Conservation (phyloP, 306 rosid genomes). For the Lathyrus oleraceus region DNA sequence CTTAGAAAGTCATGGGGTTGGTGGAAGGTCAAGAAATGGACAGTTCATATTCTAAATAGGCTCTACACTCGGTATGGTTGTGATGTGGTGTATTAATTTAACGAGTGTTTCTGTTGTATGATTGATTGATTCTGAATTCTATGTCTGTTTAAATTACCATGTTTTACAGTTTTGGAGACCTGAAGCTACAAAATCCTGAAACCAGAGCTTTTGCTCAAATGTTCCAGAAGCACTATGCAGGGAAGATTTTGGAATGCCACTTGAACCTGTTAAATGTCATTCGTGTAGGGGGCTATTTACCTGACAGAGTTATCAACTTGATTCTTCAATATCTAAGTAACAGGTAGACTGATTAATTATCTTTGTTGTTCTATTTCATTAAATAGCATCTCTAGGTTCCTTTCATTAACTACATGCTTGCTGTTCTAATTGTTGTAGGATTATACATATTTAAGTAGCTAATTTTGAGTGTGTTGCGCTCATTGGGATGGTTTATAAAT, state of each 20-base stretch:
- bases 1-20: conserved; percentile 93
- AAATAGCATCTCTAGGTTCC: neutral
- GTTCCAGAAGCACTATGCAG: conserved; percentile 92
- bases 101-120: neutral
- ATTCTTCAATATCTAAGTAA: conserved; percentile 91
- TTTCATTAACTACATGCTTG: neutral
- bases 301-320: conserved; percentile 89
- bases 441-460: neutral
- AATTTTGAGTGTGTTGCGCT: neutral
- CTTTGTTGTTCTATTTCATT: conserved; percentile 11
- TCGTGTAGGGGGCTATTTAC: conserved; percentile 87
- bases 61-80: conserved; percentile 79
- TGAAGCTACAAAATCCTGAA: conserved; percentile 92
- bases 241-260: conserved; percentile 91
- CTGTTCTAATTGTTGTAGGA: neutral
- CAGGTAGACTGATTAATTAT: conserved; percentile 50
- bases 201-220: conserved; percentile 90
- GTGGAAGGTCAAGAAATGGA: conserved; percentile 99
- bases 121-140: conserved; percentile 23
- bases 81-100: neutral
- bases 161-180: conserved; percentile 79
- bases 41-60: conserved; percentile 89
- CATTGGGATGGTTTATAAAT: neutral
- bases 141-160: conserved; percentile 1
- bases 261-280: conserved; percentile 76